These are phyloP conservation scores for Collybia sp. DNA, from an alignment of 768 basidiomycete species.

Conservation along the genomic window DNA sequence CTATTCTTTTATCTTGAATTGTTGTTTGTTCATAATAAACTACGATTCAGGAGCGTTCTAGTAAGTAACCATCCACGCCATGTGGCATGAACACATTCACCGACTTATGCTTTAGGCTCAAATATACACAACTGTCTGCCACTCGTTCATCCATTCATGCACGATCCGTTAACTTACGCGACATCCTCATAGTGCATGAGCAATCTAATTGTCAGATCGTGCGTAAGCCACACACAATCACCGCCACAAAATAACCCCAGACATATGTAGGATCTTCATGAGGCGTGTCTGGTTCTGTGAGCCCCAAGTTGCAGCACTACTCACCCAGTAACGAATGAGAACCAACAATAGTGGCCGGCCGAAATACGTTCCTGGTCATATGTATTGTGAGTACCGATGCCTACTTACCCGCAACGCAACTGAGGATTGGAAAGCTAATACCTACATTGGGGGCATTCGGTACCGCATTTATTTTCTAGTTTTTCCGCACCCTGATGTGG, in stretches of 20 bases:
- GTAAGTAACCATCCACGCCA: too few relatives aligned
- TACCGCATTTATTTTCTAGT: slow-evolving; percentile 3
- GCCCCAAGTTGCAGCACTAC: background rate
- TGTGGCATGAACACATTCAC: too few relatives aligned
- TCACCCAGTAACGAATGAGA: background rate
- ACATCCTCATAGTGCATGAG: slow-evolving; percentile 20
- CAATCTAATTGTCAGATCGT: slow-evolving; percentile 27
- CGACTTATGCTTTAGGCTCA: too few relatives aligned
- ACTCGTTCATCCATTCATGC: background rate
- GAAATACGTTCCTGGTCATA: slow-evolving; percentile 9
- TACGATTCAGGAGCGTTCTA: too few relatives aligned
- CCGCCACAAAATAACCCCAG: background rate
- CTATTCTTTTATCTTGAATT: background rate
- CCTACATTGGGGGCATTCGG: slow-evolving; percentile 12
- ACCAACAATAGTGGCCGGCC: slow-evolving; percentile 11
- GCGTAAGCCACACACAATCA: background rate
- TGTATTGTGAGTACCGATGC: slow-evolving; percentile 12
- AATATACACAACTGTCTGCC: background rate
- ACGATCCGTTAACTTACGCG: background rate
- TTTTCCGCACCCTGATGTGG: background rate
- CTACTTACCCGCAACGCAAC: background rate
- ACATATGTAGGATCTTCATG: slow-evolving; percentile 17
- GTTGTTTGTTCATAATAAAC: too few relatives aligned
- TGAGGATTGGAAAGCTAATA: slow-evolving; percentile 1
- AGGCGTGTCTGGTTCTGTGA: slow-evolving; percentile 22